A percentile compares a stretch with the other conserved stretches of the same genome.
These are phyloP conservation scores for Suhomyces sp. DNA, from an alignment of 805 yeast species.

Conservation along the genomic window DNA sequence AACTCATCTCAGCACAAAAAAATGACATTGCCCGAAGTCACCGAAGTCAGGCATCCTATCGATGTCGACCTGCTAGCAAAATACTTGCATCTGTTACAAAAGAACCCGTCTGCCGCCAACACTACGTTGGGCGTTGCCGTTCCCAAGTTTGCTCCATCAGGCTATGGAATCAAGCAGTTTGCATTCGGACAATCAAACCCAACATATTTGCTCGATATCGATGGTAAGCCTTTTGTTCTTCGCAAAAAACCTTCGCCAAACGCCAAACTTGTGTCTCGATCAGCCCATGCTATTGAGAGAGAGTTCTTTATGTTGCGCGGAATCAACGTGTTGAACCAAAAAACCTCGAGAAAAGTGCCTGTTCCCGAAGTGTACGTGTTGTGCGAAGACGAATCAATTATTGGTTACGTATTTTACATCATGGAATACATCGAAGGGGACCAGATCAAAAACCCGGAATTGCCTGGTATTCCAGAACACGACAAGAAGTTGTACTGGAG, in stretches of 20 bases:
- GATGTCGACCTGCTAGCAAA: slow-evolving; percentile 21
- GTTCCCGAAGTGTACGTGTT: slow-evolving; percentile 51
- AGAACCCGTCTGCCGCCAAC: neutral
- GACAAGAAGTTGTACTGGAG: slow-evolving; percentile 41
- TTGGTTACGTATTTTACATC: slow-evolving; percentile 56
- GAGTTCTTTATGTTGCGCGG: slow-evolving; percentile 52
- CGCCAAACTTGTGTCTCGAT: slow-evolving; percentile 46
- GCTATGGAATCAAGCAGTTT: slow-evolving; percentile 46
- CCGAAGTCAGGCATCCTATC: slow-evolving; percentile 35
- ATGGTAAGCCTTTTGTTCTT: slow-evolving; percentile 41
- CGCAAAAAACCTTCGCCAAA: slow-evolving; percentile 57
- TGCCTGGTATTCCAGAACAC: slow-evolving; percentile 31
- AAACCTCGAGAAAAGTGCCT: slow-evolving; percentile 37
- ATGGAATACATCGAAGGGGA: slow-evolving; percentile 61
- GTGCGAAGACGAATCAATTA: slow-evolving; percentile 54
- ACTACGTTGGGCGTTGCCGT: slow-evolving; percentile 24
- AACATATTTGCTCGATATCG: slow-evolving; percentile 49
- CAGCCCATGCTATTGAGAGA: slow-evolving; percentile 63
- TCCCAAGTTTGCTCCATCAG: slow-evolving; percentile 14
- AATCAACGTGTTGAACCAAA: slow-evolving; percentile 25
- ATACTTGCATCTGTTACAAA: slow-evolving; percentile 16
- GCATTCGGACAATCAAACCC: slow-evolving; percentile 65
- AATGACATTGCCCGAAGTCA: slow-evolving; percentile 20
- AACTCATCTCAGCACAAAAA: neutral
- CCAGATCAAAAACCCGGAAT: slow-evolving; percentile 52